phyloP scores from a whole-genome alignment of 78 protist species.

The Dictyostelium intermedium region DNA sequence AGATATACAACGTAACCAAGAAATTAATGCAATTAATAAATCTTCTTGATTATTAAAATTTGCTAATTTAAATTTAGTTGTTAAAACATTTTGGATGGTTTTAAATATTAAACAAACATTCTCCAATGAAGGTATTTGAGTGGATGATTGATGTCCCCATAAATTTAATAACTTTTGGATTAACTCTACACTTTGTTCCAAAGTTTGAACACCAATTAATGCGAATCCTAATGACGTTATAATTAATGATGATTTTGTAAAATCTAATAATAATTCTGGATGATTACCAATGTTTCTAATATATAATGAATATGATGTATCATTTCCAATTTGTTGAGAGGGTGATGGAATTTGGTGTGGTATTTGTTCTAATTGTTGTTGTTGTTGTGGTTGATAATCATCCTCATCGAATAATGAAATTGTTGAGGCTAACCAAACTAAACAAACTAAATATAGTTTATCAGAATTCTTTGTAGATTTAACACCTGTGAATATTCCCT shows the following conservation, averaged over 20 bases:
- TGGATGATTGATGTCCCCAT: conserved; percentile 20
- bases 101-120: conserved; percentile 20
- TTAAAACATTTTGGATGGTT: conserved; percentile 34
- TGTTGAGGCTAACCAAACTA: conserved; percentile 51
- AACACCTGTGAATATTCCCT: conserved; percentile 19
- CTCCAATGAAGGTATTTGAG: conserved; percentile 34
- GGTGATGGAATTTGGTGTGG: background rate
- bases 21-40: background rate
- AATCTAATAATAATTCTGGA: conserved; percentile 20
- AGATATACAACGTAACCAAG: conserved; percentile 26
- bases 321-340: background rate
- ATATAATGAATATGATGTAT: conserved; percentile 22
- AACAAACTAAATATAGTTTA: conserved; percentile 36
- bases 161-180: conserved; percentile 4
- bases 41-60: conserved; percentile 7
- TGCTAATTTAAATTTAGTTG: conserved; percentile 22
- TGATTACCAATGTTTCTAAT: conserved; percentile 9
- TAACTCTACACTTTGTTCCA: conserved; percentile 43
- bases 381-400: background rate
- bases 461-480: conserved; percentile 4
- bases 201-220: conserved; percentile 48
- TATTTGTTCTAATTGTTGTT: background rate
- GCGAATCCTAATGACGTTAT: conserved; percentile 64
- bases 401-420: conserved; percentile 27
- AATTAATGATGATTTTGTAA: conserved; percentile 22